phyloP scores from a whole-genome alignment of 2,329 filamentous ascomycete genomes.

The Penicillium sp. region DNA sequence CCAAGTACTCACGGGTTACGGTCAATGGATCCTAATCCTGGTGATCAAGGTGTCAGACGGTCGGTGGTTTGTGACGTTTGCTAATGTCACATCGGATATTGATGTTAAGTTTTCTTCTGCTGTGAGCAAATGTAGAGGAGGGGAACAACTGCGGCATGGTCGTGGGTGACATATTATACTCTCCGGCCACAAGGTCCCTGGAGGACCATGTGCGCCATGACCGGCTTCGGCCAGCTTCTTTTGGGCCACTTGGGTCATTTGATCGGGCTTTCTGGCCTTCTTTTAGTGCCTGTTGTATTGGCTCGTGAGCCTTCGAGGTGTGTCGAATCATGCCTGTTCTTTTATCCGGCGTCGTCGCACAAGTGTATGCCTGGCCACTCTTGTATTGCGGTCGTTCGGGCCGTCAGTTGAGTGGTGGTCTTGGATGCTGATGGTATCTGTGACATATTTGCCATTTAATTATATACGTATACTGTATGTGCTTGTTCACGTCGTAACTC shows the following conservation, averaged over 20 bases:
- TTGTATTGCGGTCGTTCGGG: neutral
- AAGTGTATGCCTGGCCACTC: no score
- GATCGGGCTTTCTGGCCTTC: neutral
- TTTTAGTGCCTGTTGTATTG: neutral
- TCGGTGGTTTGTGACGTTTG: neutral
- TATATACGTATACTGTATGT: neutral
- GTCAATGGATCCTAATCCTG: neutral
- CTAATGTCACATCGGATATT: neutral
- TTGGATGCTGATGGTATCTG: neutral
- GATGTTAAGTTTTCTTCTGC: neutral
- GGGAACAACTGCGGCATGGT: neutral
- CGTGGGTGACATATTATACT: slow-evolving; percentile 1
- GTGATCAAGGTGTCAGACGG: neutral
- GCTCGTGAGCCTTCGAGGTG: neutral
- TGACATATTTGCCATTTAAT: neutral
- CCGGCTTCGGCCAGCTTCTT: neutral
- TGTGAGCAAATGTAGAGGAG: neutral
- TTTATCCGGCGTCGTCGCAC: neutral
- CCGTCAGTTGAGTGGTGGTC: neutral
- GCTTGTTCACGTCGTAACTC: neutral
- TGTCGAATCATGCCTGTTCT: neutral
- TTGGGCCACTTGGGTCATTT: neutral
- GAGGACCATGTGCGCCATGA: slow-evolving; percentile 9
- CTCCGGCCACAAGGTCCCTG: slow-evolving; percentile 8
- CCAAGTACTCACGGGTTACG: neutral